Conservation (phyloP, 345 rosid genomes). For the Populus pruinosa region DNA sequence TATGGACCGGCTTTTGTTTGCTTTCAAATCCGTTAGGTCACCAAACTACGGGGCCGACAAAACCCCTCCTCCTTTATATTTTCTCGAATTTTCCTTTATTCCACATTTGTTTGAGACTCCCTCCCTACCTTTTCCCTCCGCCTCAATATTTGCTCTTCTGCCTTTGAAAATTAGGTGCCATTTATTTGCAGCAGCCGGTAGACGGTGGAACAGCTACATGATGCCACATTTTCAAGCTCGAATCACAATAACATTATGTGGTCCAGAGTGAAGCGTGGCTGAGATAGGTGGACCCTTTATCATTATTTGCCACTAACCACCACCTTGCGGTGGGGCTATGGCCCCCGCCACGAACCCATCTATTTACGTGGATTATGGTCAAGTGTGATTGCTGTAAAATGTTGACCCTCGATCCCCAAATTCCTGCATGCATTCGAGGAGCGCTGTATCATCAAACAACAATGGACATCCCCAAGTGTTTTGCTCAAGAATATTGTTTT, state of each 20-base stretch:
- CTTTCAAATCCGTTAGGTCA: constrained; percentile 1
- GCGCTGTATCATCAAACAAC: background rate
- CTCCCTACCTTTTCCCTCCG: background rate
- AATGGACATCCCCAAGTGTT: background rate
- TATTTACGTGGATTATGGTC: background rate
- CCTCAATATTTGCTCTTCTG: background rate
- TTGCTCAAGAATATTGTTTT: background rate
- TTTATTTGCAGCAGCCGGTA: background rate
- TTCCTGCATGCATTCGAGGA: background rate
- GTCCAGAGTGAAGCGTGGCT: background rate
- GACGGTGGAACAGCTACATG: background rate
- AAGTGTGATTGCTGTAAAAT: background rate
- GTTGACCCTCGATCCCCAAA: background rate
- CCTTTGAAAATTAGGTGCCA: background rate
- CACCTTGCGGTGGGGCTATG: background rate
- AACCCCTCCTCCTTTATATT: background rate
- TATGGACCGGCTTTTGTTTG: background rate
- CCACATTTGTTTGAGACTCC: background rate
- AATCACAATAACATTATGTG: background rate
- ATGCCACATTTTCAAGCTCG: background rate
- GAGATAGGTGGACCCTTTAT: background rate
- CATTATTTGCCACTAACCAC: background rate
- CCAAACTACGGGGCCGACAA: background rate
- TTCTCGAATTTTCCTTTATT: background rate
- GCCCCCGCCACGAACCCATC: background rate